These are phyloP conservation scores for Nectriaceae sp. DNA, from an alignment of 2,329 filamentous ascomycete species.

Conservation along the genomic window DNA sequence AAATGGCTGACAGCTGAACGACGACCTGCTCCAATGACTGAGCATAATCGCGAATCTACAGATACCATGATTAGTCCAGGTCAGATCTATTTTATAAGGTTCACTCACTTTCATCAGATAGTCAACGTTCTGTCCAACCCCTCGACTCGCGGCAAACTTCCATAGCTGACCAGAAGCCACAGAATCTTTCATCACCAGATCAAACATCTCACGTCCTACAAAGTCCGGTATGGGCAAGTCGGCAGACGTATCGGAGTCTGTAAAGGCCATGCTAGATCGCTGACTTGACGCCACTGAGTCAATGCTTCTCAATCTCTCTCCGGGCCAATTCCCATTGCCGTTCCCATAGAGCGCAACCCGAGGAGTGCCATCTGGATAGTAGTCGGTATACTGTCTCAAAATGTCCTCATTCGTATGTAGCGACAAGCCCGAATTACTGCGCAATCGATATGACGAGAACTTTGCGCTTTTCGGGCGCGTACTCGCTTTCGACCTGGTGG, in stretches of 20 bases:
- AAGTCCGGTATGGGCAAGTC: constrained; percentile 45
- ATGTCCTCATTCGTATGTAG: constrained; percentile 46
- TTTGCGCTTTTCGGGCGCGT: constrained; percentile 30
- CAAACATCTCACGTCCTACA: constrained; percentile 51
- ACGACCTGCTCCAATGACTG: constrained; percentile 46
- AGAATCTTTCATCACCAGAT: constrained; percentile 51
- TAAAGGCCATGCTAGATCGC: constrained; percentile 27
- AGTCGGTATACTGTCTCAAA: constrained; percentile 49
- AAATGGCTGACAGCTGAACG: constrained; percentile 40
- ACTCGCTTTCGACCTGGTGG: constrained; percentile 16
- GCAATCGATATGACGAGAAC: constrained; percentile 34
- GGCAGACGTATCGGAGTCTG: constrained; percentile 26
- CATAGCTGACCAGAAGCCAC: constrained; percentile 48
- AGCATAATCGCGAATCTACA: constrained; percentile 46
- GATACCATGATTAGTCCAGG: constrained; percentile 3
- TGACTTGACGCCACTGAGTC: constrained; percentile 30
- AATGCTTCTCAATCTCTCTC: constrained; percentile 28
- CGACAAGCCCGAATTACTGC: constrained; percentile 49
- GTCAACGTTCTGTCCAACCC: constrained; percentile 52
- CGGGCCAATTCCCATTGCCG: constrained; percentile 14
- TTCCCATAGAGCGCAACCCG: constrained; percentile 23
- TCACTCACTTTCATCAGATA: constrained; percentile 50
- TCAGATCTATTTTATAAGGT: neutral
- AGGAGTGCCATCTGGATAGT: constrained; percentile 42
- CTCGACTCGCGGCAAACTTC: constrained; percentile 49